These are phyloP conservation scores for Phaeosphaeria sp. DNA, from an alignment of 2,329 filamentous ascomycete species.

Conservation along the genomic window DNA sequence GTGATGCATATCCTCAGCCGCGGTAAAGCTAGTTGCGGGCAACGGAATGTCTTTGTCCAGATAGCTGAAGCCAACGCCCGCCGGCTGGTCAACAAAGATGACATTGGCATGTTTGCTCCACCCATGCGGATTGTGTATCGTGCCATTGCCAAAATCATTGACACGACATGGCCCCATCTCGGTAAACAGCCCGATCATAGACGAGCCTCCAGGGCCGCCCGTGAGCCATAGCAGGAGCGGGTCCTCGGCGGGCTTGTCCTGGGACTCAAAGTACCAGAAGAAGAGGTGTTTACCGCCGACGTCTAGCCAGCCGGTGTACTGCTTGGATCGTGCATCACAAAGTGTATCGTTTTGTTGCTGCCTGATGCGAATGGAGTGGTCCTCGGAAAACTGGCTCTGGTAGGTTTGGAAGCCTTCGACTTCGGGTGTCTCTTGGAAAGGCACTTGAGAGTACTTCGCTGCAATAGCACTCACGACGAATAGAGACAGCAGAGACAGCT, in stretches of 20 bases:
- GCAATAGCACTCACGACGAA: conserved; percentile 14
- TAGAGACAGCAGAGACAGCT: conserved; percentile 15
- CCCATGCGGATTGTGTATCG: conserved; percentile 48
- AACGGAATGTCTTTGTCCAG: conserved; percentile 44
- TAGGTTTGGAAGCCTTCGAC: conserved; percentile 39
- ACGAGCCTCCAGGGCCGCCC: conserved; percentile 48
- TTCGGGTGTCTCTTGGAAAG: conserved; percentile 37
- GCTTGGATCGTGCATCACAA: conserved; percentile 43
- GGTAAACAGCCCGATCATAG: conserved; percentile 46
- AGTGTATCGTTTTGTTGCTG: conserved; percentile 41
- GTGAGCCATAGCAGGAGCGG: conserved; percentile 52
- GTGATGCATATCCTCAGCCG: conserved; percentile 57
- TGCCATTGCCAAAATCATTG: conserved; percentile 48
- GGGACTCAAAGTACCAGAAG: conserved; percentile 56
- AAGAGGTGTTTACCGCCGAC: conserved; percentile 53
- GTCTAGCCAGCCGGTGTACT: conserved; percentile 48
- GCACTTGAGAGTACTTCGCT: conserved; percentile 31
- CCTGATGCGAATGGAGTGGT: conserved; percentile 45
- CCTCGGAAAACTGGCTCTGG: conserved; percentile 38
- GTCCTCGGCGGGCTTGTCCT: conserved; percentile 45
- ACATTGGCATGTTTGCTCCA: conserved; percentile 48
- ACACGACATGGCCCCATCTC: conserved; percentile 49
- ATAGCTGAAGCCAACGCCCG: conserved; percentile 50
- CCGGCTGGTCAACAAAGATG: conserved; percentile 49
- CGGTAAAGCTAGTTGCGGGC: conserved; percentile 51